Conservation (phyloP, 163 green algal genomes). For the Botryococcus braunii region DNA sequence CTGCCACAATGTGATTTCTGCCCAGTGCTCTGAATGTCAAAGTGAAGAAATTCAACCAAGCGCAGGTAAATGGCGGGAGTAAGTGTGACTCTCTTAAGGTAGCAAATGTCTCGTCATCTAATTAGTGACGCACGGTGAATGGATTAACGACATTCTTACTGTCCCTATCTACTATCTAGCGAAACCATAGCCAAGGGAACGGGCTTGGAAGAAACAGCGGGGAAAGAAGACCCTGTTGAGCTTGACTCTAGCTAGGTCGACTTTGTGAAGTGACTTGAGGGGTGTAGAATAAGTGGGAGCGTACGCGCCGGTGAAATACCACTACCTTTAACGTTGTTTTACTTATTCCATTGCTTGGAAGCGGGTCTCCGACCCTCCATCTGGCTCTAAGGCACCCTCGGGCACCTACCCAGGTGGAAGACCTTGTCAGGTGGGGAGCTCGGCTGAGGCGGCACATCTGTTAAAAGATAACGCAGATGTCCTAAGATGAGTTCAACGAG, state of each 20-base stretch:
- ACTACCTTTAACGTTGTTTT: constrained; percentile 85
- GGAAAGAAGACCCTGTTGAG: too few relatives aligned
- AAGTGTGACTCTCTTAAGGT: constrained; percentile 87
- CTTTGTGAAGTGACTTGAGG: constrained; percentile 69
- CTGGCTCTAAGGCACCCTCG: constrained; percentile 56
- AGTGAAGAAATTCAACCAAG: constrained; percentile 92
- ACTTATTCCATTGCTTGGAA: constrained; percentile 82
- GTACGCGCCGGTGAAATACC: constrained; percentile 75
- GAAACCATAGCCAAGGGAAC: too few relatives aligned
- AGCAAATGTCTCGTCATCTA: constrained; percentile 75
- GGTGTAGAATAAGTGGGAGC: constrained; percentile 81
- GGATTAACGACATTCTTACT: too few relatives aligned
- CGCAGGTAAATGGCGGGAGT: constrained; percentile 86
- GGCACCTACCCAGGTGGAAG: constrained; percentile 72
- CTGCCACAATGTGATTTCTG: constrained; percentile 97
- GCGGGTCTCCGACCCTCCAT: constrained; percentile 62
- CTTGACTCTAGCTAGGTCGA: too few relatives aligned
- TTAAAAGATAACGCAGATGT: constrained; percentile 93
- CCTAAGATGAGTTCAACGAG: constrained; percentile 89
- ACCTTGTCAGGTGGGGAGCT: constrained; percentile 87
- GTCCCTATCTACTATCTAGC: too few relatives aligned
- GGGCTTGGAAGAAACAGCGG: too few relatives aligned
- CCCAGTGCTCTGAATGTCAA: constrained; percentile 95
- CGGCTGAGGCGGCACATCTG: constrained; percentile 87
- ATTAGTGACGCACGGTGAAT: too few relatives aligned